These are phyloP conservation scores for Leishmania martiniquensis DNA, from an alignment of 208 protist genomes.

Conservation along the genomic window DNA sequence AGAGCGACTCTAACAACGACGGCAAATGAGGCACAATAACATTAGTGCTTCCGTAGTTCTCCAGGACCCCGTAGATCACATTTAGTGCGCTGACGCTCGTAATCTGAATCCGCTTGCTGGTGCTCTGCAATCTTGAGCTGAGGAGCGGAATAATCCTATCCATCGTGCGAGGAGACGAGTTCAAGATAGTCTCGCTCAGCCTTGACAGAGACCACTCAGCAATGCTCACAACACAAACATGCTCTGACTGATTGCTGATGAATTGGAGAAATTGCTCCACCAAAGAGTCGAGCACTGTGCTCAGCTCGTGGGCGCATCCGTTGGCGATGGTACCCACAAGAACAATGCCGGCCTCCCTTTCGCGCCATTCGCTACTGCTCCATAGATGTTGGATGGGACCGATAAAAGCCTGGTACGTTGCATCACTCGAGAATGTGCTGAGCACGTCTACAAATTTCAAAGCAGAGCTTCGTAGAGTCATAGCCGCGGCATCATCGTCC, in stretches of 20 bases:
- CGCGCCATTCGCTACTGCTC: conserved; percentile 51
- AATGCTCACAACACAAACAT: conserved; percentile 89
- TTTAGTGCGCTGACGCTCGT: conserved; percentile 71
- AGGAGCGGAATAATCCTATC: conserved; percentile 46
- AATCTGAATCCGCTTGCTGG: conserved; percentile 81
- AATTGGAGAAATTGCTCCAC: conserved; percentile 53
- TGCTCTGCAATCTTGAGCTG: conserved; percentile 59
- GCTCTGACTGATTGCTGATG: conserved; percentile 46
- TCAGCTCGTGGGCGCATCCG: conserved; percentile 65
- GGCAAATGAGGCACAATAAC: conserved; percentile 31
- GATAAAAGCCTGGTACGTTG: conserved; percentile 52
- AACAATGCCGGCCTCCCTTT: conserved; percentile 77
- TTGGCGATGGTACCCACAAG: conserved; percentile 75
- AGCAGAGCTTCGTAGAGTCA: conserved; percentile 73
- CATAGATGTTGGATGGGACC: conserved; percentile 59
- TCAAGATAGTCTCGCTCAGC: conserved; percentile 53
- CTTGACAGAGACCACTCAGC: conserved; percentile 83
- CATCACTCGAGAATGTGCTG: conserved; percentile 52
- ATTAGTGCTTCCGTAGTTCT: conserved; percentile 38
- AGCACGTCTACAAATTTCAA: conserved; percentile 77
- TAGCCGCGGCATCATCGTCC: conserved; percentile 73
- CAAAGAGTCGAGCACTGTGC: conserved; percentile 35
- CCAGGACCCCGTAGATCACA: conserved; percentile 36
- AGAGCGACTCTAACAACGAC: conserved; percentile 39
- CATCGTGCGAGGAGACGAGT: conserved; percentile 24